A percentile compares a stretch with the other conserved stretches of the same genome.
Evolutionary conservation across 2,329 filamentous ascomycete genomes (phyloP).

Genomic region (Cladosporium velox): DNA sequence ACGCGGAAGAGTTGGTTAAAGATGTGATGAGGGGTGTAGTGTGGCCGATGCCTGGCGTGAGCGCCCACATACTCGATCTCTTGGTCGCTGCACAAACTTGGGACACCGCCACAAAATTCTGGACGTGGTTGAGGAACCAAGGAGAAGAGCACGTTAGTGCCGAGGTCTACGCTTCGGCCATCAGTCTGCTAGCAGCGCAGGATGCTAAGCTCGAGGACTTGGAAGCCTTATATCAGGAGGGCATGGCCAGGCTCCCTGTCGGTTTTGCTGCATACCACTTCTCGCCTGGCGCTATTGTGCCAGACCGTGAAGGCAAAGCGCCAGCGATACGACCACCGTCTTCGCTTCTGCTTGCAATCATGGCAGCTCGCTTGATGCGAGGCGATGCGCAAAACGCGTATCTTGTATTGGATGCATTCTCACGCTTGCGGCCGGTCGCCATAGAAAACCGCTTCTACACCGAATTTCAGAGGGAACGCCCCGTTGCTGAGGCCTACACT

Average conservation of each 20-base stretch:
- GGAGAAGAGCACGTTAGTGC: slow-evolving; percentile 45
- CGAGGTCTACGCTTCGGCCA: slow-evolving; percentile 51
- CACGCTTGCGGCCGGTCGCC: slow-evolving; percentile 49
- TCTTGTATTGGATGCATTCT: slow-evolving; percentile 50
- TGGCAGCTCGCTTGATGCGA: slow-evolving; percentile 48
- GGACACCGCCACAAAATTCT: slow-evolving; percentile 45
- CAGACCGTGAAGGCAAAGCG: slow-evolving; percentile 42
- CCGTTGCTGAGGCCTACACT: slow-evolving; percentile 50
- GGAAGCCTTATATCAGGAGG: slow-evolving; percentile 49
- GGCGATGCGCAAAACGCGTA: slow-evolving; percentile 53
- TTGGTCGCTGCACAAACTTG: slow-evolving; percentile 26
- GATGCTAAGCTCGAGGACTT: slow-evolving; percentile 44
- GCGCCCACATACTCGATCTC: background rate
- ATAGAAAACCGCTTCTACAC: slow-evolving; percentile 40
- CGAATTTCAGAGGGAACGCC: slow-evolving; percentile 48
- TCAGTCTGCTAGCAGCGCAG: slow-evolving; percentile 50
- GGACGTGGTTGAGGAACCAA: slow-evolving; percentile 50
- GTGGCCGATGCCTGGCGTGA: slow-evolving; percentile 17
- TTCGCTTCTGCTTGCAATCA: slow-evolving; percentile 50
- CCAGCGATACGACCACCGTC: slow-evolving; percentile 33
- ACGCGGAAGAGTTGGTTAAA: slow-evolving; percentile 42
- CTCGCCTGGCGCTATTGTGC: slow-evolving; percentile 48
- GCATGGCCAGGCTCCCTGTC: slow-evolving; percentile 50
- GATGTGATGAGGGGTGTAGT: slow-evolving; percentile 42
- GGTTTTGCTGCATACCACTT: slow-evolving; percentile 51